These are phyloP conservation scores for Chlamydomonas schloesseri DNA, from an alignment of 139 green algal species.

Conservation along the genomic window DNA sequence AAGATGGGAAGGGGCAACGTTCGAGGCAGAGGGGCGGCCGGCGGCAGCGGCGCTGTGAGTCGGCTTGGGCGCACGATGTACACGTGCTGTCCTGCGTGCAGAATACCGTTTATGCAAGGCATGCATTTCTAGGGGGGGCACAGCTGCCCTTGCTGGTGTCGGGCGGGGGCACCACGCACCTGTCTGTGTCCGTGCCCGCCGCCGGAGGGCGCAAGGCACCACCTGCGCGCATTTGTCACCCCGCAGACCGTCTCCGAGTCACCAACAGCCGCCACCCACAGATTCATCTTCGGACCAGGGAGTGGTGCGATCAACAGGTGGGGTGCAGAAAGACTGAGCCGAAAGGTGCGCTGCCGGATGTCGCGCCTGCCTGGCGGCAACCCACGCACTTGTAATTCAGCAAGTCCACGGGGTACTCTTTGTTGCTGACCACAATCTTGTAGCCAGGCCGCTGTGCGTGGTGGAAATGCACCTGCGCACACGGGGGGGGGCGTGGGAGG, in stretches of 20 bases:
- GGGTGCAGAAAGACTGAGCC: no score
- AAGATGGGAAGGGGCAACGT: not conserved
- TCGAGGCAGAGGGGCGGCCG: not conserved
- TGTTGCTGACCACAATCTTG: not conserved
- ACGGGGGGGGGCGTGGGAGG: no score
- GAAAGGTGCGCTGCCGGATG: no score
- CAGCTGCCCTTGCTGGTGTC: not conserved
- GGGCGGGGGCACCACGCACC: slow-evolving; percentile 6
- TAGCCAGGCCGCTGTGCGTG: slow-evolving; percentile 25
- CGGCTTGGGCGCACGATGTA: no score
- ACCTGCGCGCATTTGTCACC: slow-evolving; percentile 31
- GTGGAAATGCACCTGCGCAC: slow-evolving; percentile 36
- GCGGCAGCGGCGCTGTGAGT: no score
- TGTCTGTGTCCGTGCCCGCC: slow-evolving; percentile 58
- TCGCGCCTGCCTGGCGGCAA: no score
- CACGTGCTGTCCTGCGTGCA: not conserved
- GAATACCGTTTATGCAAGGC: not conserved
- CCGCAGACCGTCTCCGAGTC: no score
- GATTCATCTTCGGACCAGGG: no score
- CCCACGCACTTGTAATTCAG: slow-evolving; percentile 21
- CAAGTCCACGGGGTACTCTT: not conserved
- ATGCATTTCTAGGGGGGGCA: not conserved
- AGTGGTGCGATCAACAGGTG: no score
- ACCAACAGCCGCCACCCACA: no score
- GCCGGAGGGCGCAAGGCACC: slow-evolving; percentile 54